phyloP scores from a whole-genome alignment of 257 asterid species.

The Solanum peruvianum region DNA sequence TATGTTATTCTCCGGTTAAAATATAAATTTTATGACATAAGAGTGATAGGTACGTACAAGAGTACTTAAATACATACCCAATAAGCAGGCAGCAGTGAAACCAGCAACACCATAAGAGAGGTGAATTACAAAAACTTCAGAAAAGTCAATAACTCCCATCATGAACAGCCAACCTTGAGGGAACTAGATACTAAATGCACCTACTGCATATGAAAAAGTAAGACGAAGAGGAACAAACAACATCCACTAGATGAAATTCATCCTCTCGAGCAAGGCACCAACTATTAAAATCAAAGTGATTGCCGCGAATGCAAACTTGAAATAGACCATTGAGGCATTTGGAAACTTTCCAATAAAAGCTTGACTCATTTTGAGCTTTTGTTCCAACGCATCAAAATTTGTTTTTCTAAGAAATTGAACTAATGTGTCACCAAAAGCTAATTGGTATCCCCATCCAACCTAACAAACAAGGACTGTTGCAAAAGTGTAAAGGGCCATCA shows the following conservation, averaged over 20 bases:
- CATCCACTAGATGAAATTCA: slow-evolving; percentile 80
- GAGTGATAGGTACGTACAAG: background rate
- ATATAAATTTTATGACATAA: background rate
- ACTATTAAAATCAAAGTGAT: slow-evolving; percentile 59
- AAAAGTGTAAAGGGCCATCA: no score
- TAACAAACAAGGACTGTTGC: slow-evolving; percentile 32
- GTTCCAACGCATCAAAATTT: slow-evolving; percentile 31
- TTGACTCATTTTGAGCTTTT: slow-evolving; percentile 20
- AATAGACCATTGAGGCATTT: slow-evolving; percentile 55
- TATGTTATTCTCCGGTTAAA: background rate
- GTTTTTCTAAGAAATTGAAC: slow-evolving; percentile 43
- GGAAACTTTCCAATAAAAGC: slow-evolving; percentile 37
- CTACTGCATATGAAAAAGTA: slow-evolving; percentile 58
- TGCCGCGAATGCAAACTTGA: slow-evolving; percentile 77
- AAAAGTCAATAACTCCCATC: slow-evolving; percentile 60
- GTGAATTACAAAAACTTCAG: slow-evolving; percentile 70
- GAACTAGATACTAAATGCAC: slow-evolving; percentile 65
- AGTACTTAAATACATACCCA: slow-evolving; percentile 34
- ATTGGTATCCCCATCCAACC: slow-evolving; percentile 71
- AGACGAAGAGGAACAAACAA: slow-evolving; percentile 69
- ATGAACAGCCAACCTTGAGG: slow-evolving; percentile 49
- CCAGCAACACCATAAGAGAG: slow-evolving; percentile 78
- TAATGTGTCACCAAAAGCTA: slow-evolving; percentile 45
- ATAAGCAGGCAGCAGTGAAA: slow-evolving; percentile 52
- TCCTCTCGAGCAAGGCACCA: slow-evolving; percentile 70